Conservation (phyloP, 305 asterid species). For the Fraxinus paxiana region DNA sequence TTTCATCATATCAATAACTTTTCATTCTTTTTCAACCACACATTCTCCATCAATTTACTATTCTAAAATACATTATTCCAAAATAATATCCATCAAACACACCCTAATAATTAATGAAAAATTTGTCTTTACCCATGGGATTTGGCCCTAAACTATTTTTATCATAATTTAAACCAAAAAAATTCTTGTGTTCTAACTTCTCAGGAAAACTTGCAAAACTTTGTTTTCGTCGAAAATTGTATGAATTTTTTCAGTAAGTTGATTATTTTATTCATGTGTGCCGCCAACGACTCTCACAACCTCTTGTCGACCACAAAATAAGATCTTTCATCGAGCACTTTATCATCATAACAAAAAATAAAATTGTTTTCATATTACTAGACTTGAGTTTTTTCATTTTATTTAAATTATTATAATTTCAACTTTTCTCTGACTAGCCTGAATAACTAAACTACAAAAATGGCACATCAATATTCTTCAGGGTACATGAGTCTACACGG, state of each 20-base stretch:
- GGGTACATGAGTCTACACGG: slow-evolving; percentile 23
- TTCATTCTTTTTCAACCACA: no score
- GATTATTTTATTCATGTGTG: not conserved
- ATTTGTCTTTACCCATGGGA: not conserved
- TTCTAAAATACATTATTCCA: not conserved
- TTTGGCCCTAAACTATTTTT: not conserved
- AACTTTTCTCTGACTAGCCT: not conserved
- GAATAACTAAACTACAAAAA: not conserved
- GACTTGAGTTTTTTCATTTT: not conserved
- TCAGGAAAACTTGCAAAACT: not conserved
- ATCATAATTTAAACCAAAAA: not conserved
- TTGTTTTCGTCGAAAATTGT: not conserved
- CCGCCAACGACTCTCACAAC: not conserved
- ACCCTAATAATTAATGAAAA: not conserved
- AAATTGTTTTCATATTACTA: not conserved
- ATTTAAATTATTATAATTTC: not conserved
- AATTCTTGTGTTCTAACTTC: not conserved
- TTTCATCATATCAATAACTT: no score
- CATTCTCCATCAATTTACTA: not conserved
- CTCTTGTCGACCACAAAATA: not conserved
- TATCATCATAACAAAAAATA: not conserved
- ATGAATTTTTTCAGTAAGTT: not conserved
- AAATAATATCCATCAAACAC: no score
- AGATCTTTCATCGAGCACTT: not conserved
- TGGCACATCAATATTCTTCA: not conserved